Evolutionary conservation across 352 stramenopile species (phyloP).

Genomic region (Plasmopara halstedii): DNA sequence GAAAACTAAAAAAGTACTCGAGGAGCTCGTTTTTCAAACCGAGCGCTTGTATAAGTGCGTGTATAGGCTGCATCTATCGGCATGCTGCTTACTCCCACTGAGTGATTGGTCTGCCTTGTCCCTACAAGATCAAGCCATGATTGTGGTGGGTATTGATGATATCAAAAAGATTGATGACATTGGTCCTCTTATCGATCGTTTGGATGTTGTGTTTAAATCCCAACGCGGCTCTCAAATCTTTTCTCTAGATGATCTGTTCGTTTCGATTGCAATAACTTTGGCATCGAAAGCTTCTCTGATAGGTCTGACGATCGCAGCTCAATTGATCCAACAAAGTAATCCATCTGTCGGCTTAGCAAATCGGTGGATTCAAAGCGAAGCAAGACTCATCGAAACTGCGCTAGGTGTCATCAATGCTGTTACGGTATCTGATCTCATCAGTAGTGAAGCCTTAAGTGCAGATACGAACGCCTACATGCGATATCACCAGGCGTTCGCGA

Average conservation of each 20-base stretch:
- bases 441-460: conserved; percentile 6
- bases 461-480: conserved; percentile 16
- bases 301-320: conserved; percentile 38
- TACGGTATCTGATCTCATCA: conserved; percentile 8
- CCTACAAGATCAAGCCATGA: conserved; percentile 46
- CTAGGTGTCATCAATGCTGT: conserved; percentile 44
- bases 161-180: conserved; percentile 6
- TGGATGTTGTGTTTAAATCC: conserved; percentile 42
- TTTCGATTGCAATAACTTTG: conserved; percentile 33
- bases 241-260: conserved; percentile 45
- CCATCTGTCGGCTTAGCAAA: conserved; percentile 28
- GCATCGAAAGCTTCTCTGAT: conserved; percentile 22
- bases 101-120: conserved; percentile 51
- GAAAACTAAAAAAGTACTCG: conserved; percentile 28
- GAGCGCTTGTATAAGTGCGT: conserved; percentile 59
- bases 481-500: conserved; percentile 27
- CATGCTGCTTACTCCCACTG: conserved; percentile 34
- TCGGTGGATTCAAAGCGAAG: conserved; percentile 62
- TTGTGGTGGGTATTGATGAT: conserved; percentile 27
- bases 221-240: conserved; percentile 26
- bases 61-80: conserved; percentile 33
- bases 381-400: conserved; percentile 43
- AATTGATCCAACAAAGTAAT: conserved; percentile 58
- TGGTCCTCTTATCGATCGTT: conserved; percentile 25
- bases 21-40: conserved; percentile 40